A percentile compares a stretch with the other conserved stretches of the same genome.
Evolutionary conservation across 1,284 basidiomycete genomes (phyloP).

Genomic region (Volvariella surrecta): DNA sequence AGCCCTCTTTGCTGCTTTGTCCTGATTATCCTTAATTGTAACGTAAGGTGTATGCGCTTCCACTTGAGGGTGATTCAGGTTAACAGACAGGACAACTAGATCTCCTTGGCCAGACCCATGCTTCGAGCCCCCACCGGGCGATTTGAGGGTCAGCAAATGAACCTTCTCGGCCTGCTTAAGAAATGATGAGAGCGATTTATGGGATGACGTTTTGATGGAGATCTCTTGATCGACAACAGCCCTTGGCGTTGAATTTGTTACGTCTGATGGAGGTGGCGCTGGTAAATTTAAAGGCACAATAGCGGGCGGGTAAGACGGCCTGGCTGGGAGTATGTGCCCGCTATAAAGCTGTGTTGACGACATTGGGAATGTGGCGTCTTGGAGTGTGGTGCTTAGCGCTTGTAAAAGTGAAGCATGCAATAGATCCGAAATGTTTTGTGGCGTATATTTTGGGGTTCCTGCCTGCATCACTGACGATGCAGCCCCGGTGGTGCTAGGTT

Average conservation of each 20-base stretch:
- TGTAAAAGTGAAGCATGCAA: conserved; percentile 69
- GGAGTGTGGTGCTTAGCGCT: conserved; percentile 41
- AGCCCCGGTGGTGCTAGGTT: conserved; percentile 8
- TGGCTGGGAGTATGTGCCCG: conserved; percentile 66
- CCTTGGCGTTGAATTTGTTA: conserved; percentile 5
- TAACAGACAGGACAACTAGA: conserved; percentile 54
- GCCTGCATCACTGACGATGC: no score
- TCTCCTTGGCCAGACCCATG: conserved; percentile 53
- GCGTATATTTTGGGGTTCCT: conserved; percentile 17
- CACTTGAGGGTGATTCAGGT: conserved; percentile 50
- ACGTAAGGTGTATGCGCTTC: conserved; percentile 39
- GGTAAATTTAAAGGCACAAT: conserved; percentile 26
- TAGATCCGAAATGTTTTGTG: conserved; percentile 54
- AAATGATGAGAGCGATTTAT: conserved; percentile 77
- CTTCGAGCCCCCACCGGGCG: conserved; percentile 27
- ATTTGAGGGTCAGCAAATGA: conserved; percentile 64
- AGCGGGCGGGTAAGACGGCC: conserved; percentile 50
- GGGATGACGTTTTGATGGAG: conserved; percentile 58
- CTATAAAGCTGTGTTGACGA: conserved; percentile 72
- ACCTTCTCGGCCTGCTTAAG: conserved; percentile 71
- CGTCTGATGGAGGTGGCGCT: conserved; percentile 19
- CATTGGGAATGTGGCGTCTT: conserved; percentile 60
- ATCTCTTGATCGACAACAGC: conserved; percentile 26
- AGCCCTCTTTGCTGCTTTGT: conserved; percentile 45
- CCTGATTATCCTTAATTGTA: conserved; percentile 58